phyloP scores from a whole-genome alignment of 2,329 filamentous ascomycete genomes.

The Leptosphaerulina australis region DNA sequence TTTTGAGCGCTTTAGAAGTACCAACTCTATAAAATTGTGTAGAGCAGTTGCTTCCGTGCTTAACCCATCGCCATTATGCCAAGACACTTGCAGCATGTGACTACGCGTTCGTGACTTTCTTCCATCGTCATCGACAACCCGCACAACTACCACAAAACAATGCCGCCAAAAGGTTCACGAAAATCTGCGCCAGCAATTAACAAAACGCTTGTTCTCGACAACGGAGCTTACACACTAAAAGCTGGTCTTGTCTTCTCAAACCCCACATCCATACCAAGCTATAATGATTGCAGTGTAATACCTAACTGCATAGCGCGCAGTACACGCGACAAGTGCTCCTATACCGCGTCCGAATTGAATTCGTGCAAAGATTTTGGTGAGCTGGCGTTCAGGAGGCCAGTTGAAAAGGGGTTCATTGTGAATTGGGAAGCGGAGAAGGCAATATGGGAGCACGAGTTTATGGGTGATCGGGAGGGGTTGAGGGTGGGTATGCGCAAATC shows the following conservation, averaged over 20 bases:
- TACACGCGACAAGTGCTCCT: constrained; percentile 77
- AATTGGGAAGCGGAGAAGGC: constrained; percentile 97
- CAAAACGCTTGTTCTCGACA: constrained; percentile 84
- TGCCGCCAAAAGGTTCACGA: constrained; percentile 44
- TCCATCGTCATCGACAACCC: not conserved
- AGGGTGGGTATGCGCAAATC: constrained; percentile 48
- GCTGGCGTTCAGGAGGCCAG: constrained; percentile 81
- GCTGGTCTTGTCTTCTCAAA: constrained; percentile 69
- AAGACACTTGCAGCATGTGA: constrained; percentile 11
- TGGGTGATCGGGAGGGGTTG: constrained; percentile 71
- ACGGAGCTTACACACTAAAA: constrained; percentile 90
- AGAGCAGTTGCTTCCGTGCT: too few relatives aligned
- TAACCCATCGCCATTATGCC: too few relatives aligned
- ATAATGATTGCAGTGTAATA: constrained; percentile 66
- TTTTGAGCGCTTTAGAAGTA: too few relatives aligned
- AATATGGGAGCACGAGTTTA: constrained; percentile 91
- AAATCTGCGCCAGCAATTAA: constrained; percentile 29
- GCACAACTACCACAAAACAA: not conserved
- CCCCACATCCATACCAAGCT: constrained; percentile 35
- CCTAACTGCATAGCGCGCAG: constrained; percentile 86
- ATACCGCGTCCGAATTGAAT: constrained; percentile 78
- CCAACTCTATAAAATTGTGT: too few relatives aligned
- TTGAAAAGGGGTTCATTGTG: constrained; percentile 93
- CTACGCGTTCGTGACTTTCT: constrained; percentile 3
- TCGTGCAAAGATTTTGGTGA: constrained; percentile 89